These are phyloP conservation scores for Solanum chaucha DNA, from an alignment of 257 asterid genomes.

Conservation along the genomic window DNA sequence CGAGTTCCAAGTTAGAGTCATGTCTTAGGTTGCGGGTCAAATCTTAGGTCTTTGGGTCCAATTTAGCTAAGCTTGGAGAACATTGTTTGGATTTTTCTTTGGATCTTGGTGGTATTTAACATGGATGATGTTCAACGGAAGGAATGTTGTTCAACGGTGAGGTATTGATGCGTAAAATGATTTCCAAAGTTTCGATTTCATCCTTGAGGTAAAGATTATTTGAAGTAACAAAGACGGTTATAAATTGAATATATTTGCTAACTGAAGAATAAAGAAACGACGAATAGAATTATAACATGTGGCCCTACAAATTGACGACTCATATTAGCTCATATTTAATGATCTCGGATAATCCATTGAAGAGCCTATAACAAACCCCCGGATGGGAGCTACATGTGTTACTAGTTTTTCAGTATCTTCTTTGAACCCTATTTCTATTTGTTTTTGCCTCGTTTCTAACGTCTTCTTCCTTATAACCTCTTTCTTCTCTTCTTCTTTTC, in stretches of 20 bases:
- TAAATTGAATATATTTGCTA: too few species aligned
- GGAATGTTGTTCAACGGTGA: not conserved
- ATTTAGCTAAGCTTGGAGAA: not conserved
- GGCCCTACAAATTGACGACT: not conserved
- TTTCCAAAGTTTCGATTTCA: not conserved
- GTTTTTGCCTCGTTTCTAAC: not conserved
- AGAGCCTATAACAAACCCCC: not conserved
- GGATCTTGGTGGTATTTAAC: not conserved
- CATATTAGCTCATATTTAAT: not conserved
- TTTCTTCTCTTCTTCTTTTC: not conserved
- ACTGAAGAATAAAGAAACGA: too few species aligned
- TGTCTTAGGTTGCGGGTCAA: not conserved
- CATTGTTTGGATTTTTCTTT: not conserved
- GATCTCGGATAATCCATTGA: not conserved
- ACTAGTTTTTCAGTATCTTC: not conserved
- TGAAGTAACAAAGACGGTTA: not conserved
- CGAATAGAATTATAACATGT: not conserved
- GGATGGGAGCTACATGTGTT: not conserved
- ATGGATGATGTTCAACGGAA: not conserved
- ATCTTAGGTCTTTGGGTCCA: not conserved
- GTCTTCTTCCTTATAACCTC: not conserved
- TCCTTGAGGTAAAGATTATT: not conserved
- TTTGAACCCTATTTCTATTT: not conserved
- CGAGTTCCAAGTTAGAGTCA: not conserved
- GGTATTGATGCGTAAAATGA: not conserved